Evolutionary conservation across 2,329 filamentous ascomycete genomes (phyloP).

Genomic region (Sclerotinia borealis): DNA sequence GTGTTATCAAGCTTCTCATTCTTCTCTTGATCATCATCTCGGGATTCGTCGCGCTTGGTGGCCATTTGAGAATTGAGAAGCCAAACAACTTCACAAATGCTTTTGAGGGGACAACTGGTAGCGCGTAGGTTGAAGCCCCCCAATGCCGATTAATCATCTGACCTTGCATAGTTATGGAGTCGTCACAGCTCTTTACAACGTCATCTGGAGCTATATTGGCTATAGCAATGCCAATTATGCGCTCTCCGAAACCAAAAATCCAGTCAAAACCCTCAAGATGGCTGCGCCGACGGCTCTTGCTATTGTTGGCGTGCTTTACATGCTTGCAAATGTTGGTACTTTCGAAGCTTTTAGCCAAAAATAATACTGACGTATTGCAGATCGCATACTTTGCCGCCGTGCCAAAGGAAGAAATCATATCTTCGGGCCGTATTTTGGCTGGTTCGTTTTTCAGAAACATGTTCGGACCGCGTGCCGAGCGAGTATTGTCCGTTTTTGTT

Average conservation of each 20-base stretch:
- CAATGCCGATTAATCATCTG: neutral
- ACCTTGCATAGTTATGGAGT: conserved; percentile 43
- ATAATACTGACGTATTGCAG: conserved; percentile 12
- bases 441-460: conserved; percentile 52
- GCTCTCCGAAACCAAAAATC: conserved; percentile 59
- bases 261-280: conserved; percentile 56
- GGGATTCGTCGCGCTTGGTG: conserved; percentile 49
- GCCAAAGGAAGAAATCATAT: conserved; percentile 46
- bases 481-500: conserved; percentile 58
- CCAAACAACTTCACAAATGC: conserved; percentile 58
- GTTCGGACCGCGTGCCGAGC: conserved; percentile 48
- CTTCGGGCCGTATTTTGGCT: conserved; percentile 46
- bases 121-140: conserved; percentile 38
- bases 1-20: conserved; percentile 59
- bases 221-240: conserved; percentile 65
- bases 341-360: neutral
- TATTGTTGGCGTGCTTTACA: conserved; percentile 55
- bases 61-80: conserved; percentile 53
- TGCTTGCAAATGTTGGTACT: conserved; percentile 49
- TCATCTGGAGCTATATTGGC: conserved; percentile 65
- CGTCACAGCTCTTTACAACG: conserved; percentile 65
- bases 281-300: conserved; percentile 57
- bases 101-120: conserved; percentile 60
- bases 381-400: conserved; percentile 60
- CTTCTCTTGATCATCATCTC: conserved; percentile 59